Evolutionary conservation across 163 green algal genomes (phyloP), one percentile per base, ranked within the genome.

Genomic region (Scenedesmus sp.): DNA sequence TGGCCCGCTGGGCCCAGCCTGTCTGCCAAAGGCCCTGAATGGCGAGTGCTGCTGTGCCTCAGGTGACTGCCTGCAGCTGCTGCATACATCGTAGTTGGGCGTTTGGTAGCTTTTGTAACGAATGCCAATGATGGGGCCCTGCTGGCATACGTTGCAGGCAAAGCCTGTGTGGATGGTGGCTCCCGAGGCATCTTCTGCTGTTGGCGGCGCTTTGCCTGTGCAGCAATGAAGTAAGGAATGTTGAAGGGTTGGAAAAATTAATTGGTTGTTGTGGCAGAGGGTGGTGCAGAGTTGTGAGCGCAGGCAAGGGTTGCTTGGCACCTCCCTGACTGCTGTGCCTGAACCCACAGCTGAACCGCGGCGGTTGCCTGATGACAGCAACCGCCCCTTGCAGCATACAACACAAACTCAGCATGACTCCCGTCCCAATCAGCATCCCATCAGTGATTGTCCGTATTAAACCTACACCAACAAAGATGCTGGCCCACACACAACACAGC

Each of bases 11-110:
- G 15, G 56, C 10, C 85, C 34, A 7, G 18, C 55, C 52, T 16
- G 57, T 26, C 56, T 52, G 8, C 83, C 90, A 34, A 92, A n/a
- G 15, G 82, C 5, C 26, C 46, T 56, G 34, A 76, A 93, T 2
- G 90, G 90, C 57, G 76, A 76, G 52, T 81, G 66, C 76, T 67
- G 84, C 60, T 81, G 59, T 34, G 60, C 90, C 20, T 66, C 90
- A 18, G 74, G 60, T 2, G 74, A 84, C 13, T 66, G 60, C 5
- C 76, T 55, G 86, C 90, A 93, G 60, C 59, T 67, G 54, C 26
- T 13, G 66, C 90, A 93, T 0, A 93, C 90, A 52, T 91, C 77
- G 15, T 74, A 93, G 86, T 91, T 85, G 7, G 76, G 77, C 66
- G 60, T 88, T 4, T 85, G 8, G 66, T 46, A 73, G 76, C 85